Percentiles rank a stretch among this genome's conserved stretches.
phyloP scores from a whole-genome alignment of 78 protist genomes.

The slime mould (Dictyostelium discoideum) region dicty_2.7 NC_007088.5:3703501-3704000 shows the following conservation, averaged over 20 bases:
- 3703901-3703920: neutral
- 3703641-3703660: neutral
- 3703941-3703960: neutral
- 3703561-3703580: neutral
- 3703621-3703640: neutral
- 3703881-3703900: neutral
- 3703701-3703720: neutral
- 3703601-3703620: slow-evolving; percentile 28
- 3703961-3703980: neutral
- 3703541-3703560: neutral
- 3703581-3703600: slow-evolving; percentile 7
- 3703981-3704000: neutral
- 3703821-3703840: neutral
- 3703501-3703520: no score
- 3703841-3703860: neutral
- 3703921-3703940: neutral
- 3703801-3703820: neutral
- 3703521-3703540: slow-evolving; percentile 6
- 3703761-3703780: neutral
- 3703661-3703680: neutral
- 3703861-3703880: neutral
- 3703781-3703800: no score
- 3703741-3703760: neutral
- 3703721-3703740: neutral
- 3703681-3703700: neutral